These are phyloP conservation scores for Tetraselmis chui DNA, from an alignment of 139 green algal species.

Conservation along the genomic window DNA sequence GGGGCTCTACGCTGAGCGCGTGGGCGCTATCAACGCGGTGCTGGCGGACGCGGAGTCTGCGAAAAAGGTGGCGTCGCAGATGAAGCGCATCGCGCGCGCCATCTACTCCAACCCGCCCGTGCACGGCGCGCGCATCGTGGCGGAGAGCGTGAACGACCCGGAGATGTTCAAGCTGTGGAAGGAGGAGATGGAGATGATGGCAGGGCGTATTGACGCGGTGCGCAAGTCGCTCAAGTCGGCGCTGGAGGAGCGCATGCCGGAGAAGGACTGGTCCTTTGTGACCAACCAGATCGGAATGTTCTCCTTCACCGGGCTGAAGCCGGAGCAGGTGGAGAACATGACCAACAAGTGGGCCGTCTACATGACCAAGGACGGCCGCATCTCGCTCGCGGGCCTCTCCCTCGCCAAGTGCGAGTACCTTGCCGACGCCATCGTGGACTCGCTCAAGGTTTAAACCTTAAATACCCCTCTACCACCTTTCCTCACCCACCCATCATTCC, in stretches of 20 bases:
- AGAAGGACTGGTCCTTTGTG: slow-evolving; percentile 90
- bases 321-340: slow-evolving; percentile 89
- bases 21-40: slow-evolving; percentile 87
- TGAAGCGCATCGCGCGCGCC: slow-evolving; percentile 89
- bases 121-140: slow-evolving; percentile 86
- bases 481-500: background rate
- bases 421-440: slow-evolving; percentile 89
- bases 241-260: slow-evolving; percentile 54
- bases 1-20: slow-evolving; percentile 93
- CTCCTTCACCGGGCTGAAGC: slow-evolving; percentile 84
- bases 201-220: slow-evolving; percentile 85
- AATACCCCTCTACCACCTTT: background rate
- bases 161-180: slow-evolving; percentile 89
- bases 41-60: slow-evolving; percentile 48
- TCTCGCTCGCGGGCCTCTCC: slow-evolving; percentile 89
- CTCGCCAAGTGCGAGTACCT: slow-evolving; percentile 79
- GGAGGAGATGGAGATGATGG: slow-evolving; percentile 92
- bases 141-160: slow-evolving; percentile 69
- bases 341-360: slow-evolving; percentile 88
- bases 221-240: slow-evolving; percentile 64
- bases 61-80: slow-evolving; percentile 71
- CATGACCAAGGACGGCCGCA: slow-evolving; percentile 96
- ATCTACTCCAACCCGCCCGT: slow-evolving; percentile 89
- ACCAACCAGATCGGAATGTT: slow-evolving; percentile 94
- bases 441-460: background rate